Base-by-base conservation (phyloP, 164 flowering plant species). In the Cinnamomum micranthum region DNA sequence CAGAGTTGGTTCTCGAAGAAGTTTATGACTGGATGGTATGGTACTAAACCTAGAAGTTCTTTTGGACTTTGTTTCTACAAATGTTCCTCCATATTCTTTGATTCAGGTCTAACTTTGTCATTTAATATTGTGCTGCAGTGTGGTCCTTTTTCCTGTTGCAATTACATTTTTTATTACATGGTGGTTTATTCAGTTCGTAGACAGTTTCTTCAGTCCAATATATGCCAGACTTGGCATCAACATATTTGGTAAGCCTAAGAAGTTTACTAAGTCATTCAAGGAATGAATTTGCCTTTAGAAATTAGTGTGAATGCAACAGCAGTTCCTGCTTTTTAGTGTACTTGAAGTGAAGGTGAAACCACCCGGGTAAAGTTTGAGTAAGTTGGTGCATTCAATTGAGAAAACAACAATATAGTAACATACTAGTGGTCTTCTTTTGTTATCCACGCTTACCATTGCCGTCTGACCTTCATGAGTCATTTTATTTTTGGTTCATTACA, bases 21-120 rank as follows among this genome's bases (percentile, higher is more conserved):
- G 87, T 93, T 93, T 75, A 91, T 93, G 97, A 93, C 97, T 79
- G 97, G 97, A 87, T 91, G 94, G 97, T 93, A 86, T 91, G 94
- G 97, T 93, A 86, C 81, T 25, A 59, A 77, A 64, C 74, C 79
- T 68, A 47, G 1, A 33, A 71, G 12, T 70, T 74, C 27, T 71
- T 70, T 47, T 22, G 62, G 27, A 47, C 9, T 75, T 51, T 51
- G 22, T 13, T 51, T 70, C 33, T 24, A 22, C 55, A 47, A 47
- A 47, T 4, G 6, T 31, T 31, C 35, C 4, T 31, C 35, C 35
- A 31, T 31, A 31, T 31, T 31, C 52, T 19, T 68, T 17, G 33
- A 20, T 31, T 28, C 71, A 20, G 20, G 27, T 35, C 41, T 67
- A 35, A 69, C 67, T 11, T 22, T 64, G 67, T 22, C 14, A 15